phyloP scores from a whole-genome alignment of 805 yeast genomes.

The Candida oleophila region DNA sequence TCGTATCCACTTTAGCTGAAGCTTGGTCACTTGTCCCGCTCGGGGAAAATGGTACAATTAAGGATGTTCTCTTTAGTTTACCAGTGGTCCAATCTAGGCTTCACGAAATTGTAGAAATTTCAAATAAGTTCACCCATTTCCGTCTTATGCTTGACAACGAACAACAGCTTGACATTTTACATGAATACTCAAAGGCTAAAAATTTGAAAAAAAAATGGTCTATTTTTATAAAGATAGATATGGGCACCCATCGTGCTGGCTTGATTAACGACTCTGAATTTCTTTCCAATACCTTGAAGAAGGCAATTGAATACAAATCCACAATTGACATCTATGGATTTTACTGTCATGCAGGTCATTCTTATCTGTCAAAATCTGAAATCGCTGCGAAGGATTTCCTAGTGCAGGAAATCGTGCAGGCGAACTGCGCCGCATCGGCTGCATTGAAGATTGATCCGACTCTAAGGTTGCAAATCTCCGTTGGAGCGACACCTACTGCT shows the following conservation, averaged over 20 bases:
- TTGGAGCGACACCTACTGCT: conserved; percentile 83
- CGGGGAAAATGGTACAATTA: conserved; percentile 35
- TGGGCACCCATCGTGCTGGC: conserved; percentile 77
- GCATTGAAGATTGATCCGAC: conserved; percentile 35
- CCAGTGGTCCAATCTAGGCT: conserved; percentile 48
- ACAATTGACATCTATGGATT: conserved; percentile 58
- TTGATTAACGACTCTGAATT: conserved; percentile 26
- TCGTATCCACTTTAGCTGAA: conserved; percentile 70
- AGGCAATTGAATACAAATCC: conserved; percentile 22
- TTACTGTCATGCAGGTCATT: conserved; percentile 80
- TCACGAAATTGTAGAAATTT: conserved; percentile 45
- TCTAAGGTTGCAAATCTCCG: conserved; percentile 51
- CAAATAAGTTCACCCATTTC: conserved; percentile 41
- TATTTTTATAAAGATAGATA: conserved; percentile 64
- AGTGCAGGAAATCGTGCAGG: conserved; percentile 57
- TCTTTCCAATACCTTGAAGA: conserved; percentile 34
- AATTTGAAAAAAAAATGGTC: conserved; percentile 49
- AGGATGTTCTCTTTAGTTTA: conserved; percentile 37
- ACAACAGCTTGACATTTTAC: conserved; percentile 53
- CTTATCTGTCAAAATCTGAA: conserved; percentile 50
- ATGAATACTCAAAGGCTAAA: conserved; percentile 28
- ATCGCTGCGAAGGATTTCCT: conserved; percentile 49
- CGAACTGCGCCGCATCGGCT: conserved; percentile 49
- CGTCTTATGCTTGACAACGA: conserved; percentile 61
- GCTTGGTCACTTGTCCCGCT: conserved; percentile 52